A percentile compares a stretch with the other conserved stretches of the same genome.
phyloP scores from a whole-genome alignment of 2,329 filamentous ascomycete species.

The Monosporascus cannonballus region DNA sequence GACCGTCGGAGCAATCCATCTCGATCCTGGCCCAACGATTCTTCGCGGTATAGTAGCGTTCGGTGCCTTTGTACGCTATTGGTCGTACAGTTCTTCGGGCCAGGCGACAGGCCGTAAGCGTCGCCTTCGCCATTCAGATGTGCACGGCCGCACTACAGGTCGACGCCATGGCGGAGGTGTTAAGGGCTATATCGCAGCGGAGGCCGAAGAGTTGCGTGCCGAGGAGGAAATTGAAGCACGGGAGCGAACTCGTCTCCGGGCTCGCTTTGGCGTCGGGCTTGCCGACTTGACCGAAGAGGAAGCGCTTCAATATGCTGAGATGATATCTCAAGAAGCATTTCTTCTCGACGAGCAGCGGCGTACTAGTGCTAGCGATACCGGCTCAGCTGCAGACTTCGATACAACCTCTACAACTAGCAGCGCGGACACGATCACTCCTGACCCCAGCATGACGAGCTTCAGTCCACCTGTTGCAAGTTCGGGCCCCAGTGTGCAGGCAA shows the following conservation, averaged over 20 bases:
- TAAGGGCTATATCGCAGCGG: slow-evolving; percentile 78
- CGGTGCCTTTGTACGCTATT: slow-evolving; percentile 82
- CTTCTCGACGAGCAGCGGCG: slow-evolving; percentile 51
- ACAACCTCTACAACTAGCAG: slow-evolving; percentile 29
- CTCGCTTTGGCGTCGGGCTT: slow-evolving; percentile 79
- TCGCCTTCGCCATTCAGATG: slow-evolving; percentile 62
- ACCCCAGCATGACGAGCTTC: slow-evolving; percentile 42
- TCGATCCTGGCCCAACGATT: slow-evolving; percentile 82
- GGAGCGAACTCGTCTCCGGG: slow-evolving; percentile 64
- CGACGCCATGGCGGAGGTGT: slow-evolving; percentile 61
- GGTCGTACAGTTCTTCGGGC: slow-evolving; percentile 84
- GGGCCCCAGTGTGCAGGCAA: slow-evolving; percentile 16
- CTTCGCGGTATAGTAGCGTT: slow-evolving; percentile 83
- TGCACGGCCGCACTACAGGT: slow-evolving; percentile 43
- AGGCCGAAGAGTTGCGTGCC: slow-evolving; percentile 70
- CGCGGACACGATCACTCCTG: slow-evolving; percentile 47
- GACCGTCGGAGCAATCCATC: slow-evolving; percentile 73
- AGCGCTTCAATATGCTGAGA: slow-evolving; percentile 57
- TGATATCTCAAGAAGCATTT: slow-evolving; percentile 59
- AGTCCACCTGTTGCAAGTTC: slow-evolving; percentile 25
- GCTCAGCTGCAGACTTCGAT: slow-evolving; percentile 43
- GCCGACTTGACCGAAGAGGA: slow-evolving; percentile 61
- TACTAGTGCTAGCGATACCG: slow-evolving; percentile 42
- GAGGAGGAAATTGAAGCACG: slow-evolving; percentile 63
- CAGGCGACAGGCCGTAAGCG: slow-evolving; percentile 73